Conservation (phyloP, 306 rosid genomes). For the Cucumis cinereus region DNA sequence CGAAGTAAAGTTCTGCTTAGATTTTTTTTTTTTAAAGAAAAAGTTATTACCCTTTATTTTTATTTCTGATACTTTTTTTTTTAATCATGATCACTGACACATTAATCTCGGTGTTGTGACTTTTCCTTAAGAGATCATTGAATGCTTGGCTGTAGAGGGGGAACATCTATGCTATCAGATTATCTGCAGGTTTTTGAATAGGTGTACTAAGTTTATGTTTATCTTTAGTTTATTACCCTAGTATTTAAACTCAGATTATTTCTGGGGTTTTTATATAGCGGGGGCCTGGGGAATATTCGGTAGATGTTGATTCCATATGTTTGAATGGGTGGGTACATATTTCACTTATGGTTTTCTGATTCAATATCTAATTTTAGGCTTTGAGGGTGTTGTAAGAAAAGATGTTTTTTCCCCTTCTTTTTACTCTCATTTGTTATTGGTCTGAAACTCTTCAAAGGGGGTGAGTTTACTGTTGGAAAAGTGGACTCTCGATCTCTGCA, state of each 20-base stretch:
- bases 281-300: background rate
- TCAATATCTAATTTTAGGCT: background rate
- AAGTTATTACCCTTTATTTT: no score
- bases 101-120: background rate
- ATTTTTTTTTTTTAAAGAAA: no score
- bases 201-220: background rate
- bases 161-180: background rate
- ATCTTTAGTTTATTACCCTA: background rate
- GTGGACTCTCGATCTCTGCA: background rate
- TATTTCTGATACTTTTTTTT: background rate
- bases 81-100: conserved; percentile 1
- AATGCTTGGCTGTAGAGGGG: background rate
- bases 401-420: background rate
- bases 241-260: background rate
- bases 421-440: background rate
- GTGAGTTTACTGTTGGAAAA: background rate
- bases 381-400: background rate
- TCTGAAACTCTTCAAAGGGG: background rate
- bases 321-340: background rate
- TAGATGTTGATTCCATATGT: background rate
- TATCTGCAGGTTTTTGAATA: background rate
- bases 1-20: background rate
- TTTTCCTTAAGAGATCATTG: background rate
- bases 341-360: background rate
- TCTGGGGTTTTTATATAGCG: background rate